These are phyloP conservation scores for Agrostemma githago DNA, from an alignment of 148 eudicot genomes.

Conservation along the genomic window DNA sequence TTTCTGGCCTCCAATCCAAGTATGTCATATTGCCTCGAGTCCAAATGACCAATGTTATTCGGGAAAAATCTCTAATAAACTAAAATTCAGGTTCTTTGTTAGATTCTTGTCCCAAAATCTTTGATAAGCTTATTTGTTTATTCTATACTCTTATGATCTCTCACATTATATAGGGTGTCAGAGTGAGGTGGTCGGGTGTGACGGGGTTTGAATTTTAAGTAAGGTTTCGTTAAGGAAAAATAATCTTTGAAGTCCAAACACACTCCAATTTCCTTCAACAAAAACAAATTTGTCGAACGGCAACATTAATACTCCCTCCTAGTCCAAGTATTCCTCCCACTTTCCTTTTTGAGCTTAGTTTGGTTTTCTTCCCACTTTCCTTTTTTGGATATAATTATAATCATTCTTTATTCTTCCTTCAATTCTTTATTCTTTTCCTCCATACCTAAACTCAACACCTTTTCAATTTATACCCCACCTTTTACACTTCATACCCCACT, in stretches of 20 bases:
- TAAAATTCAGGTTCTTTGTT: neutral
- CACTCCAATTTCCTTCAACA: neutral
- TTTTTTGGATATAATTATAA: too few relatives aligned
- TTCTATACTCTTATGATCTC: neutral
- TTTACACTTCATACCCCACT: too few relatives aligned
- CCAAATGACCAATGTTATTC: neutral
- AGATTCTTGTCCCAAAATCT: neutral
- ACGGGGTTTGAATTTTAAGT: neutral
- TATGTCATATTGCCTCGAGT: slow-evolving; percentile 22
- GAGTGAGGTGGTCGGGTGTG: neutral
- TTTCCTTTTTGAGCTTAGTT: too few relatives aligned
- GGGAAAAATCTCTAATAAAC: neutral
- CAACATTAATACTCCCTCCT: neutral
- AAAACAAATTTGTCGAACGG: neutral
- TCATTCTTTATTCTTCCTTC: too few relatives aligned
- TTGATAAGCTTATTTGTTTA: neutral
- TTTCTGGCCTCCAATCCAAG: slow-evolving; percentile 99
- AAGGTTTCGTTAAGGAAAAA: neutral
- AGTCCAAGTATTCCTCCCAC: too few relatives aligned
- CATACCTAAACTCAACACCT: too few relatives aligned
- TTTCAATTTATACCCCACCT: too few relatives aligned
- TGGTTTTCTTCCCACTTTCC: too few relatives aligned
- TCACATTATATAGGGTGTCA: neutral
- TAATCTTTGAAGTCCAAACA: neutral
- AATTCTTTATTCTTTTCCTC: too few relatives aligned